Evolutionary conservation across 768 basidiomycete species (phyloP).

Genomic region (Xerocomus brunneocitrinus): DNA sequence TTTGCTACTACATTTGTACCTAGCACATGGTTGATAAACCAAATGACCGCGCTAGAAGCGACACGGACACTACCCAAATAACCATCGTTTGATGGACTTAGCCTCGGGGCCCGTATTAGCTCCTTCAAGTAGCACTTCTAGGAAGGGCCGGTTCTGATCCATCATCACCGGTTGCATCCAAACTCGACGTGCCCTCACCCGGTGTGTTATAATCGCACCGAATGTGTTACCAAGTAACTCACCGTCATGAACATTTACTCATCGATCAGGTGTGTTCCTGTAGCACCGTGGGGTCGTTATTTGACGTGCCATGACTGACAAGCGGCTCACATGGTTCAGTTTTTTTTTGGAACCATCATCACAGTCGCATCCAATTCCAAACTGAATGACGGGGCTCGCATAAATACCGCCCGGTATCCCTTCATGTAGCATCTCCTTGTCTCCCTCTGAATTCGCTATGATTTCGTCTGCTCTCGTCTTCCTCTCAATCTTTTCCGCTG

Average conservation of each 20-base stretch:
- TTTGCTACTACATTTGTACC: neutral
- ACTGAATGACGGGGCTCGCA: neutral
- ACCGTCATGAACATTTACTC: neutral
- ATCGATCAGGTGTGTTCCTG: neutral
- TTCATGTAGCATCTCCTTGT: neutral
- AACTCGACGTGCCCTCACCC: neutral
- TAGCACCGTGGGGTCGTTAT: neutral
- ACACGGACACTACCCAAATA: neutral
- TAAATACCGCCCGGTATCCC: conserved; percentile 11
- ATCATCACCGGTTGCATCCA: conserved; percentile 2
- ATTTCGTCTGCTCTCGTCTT: conserved; percentile 14
- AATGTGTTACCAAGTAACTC: neutral
- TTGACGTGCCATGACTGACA: neutral
- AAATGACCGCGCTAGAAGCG: too few relatives aligned
- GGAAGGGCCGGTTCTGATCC: neutral
- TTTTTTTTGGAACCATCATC: neutral
- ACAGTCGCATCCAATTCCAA: neutral
- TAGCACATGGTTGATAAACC: neutral
- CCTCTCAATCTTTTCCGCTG: conserved; percentile 13
- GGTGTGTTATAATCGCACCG: neutral
- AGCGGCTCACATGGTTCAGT: neutral
- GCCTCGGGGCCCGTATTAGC: neutral
- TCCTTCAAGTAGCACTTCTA: neutral
- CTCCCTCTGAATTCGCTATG: conserved; percentile 10
- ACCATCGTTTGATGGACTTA: neutral